Base-by-base conservation (phyloP, 495 filamentous ascomycete genomes). In the Penicillium chermesinum region DNA sequence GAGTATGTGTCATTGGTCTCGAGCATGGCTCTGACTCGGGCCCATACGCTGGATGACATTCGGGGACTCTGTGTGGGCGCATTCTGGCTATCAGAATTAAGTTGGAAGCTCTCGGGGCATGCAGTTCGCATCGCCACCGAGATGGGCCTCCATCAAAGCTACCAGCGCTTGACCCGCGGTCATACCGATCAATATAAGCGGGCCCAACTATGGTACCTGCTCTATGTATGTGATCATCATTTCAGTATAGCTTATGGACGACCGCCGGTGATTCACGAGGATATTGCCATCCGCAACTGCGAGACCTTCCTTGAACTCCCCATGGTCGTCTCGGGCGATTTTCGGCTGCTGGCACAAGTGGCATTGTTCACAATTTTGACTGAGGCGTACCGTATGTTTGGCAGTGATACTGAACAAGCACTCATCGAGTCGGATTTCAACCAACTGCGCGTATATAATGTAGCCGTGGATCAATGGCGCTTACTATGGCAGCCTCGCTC, bases 171-270 rank as follows among this genome's bases (percentile, higher is more conserved):
- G 54, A 69, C 72, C 12, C 64, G 66, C 6, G 64, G 71, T 18
- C 56, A 66, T 41, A 57, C 40, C 25, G 75, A 79, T 50, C 76
- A 81, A 48, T 75, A 79, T 44, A 65, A 71, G 49, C 62, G 69
- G 16, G 71, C 70, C 6, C 71, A 75, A 44, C 59, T 75, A 12
- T 73, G 71, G 73, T 79, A 78, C 48, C 41, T 78, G 34, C 65
- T 79, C 0, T 80, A 78, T 51, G 73, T 79, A 13, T 80, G 77
- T 49, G 77, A 79, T 48, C 77, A 80, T 46, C 77, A 80, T 50
- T 77, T 77, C 17, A 74, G 70, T 39, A 77, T 79, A 36, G 72
- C 73, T 12, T 80, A 79, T 41, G 75, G 77, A 6, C 66, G 77
- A 19, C 73, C 75, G 0, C 74, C 77, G 1, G 73, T 78, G 17